Evolutionary conservation across 768 basidiomycete species (phyloP), one percentile per base, ranked within the genome.

Genomic region (Trametes gibbosa): DNA sequence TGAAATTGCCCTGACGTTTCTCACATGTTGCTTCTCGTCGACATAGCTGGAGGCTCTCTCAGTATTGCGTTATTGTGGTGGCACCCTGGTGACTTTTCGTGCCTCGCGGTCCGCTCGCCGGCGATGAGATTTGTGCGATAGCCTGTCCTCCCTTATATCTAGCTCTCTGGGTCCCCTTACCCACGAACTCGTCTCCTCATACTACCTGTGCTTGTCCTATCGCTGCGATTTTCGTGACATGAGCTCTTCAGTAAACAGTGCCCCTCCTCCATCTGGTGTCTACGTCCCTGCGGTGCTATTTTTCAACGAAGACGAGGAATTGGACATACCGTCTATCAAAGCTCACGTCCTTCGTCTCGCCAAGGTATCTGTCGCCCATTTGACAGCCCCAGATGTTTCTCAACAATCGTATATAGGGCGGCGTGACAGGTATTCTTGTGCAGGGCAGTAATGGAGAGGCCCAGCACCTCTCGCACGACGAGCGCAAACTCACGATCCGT

Each of bases 251-350:
- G 53, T 39, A 19, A 62, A 64, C 61, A 47, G 64, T 43, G 59
- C 54, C 0, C 77, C 84, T 19, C 86, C 87, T 14, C 85, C 86
- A 2, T 76, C 82, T 34, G 90, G 90, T 5, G 77, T 85, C 56
- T 92, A 91, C 68, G 87, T 89, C 24, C 92, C 92, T 12, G 84
- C 91, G 3, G 84, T 91, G 53, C 75, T 94, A 43, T 90, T 87
- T 71, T 84, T 87, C 64, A 80, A 84, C 48, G 75, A 83, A 55
- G 76, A 89, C 63, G 87, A 90, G 58, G 82, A 89, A 27, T 73
- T 94, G 51, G 87, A 95, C 64, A 70, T 86, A 14, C 76, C 77
- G 0, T 79, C 88, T 12, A 85, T 89, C 66, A 75, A 84, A 60
- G 77, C 83, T 7, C 92, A 93, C 66, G 76, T 92, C 52, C 77